Base-by-base conservation (phyloP, 2,329 filamentous ascomycete species). In the Ceratocystis colombiana region DNA sequence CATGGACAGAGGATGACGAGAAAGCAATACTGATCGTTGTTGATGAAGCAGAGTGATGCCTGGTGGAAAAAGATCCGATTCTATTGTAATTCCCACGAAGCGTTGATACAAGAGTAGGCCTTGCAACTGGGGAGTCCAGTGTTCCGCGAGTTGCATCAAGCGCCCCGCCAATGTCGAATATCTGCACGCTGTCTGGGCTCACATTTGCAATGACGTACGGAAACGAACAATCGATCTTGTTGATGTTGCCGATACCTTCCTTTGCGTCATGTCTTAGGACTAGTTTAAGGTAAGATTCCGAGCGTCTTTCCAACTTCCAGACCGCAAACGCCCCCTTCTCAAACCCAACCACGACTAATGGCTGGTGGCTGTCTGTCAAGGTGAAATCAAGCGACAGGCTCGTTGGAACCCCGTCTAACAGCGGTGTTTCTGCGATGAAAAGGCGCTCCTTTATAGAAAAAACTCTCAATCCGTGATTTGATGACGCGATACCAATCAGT, bases 11-110 rank as follows among this genome's bases (percentile, higher is more conserved):
- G 17, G 88, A 86, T 70, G 95, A 85, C 0, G 89, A 89, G 73
- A 96, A 96, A 0, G 90, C 92, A 68, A 96, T 88, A 0, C 89
- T 91, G 1, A 90, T 88, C n/a, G 90, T 82, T 20, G 90, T 83
- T 10, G 82, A 83, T 2, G 78, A 77, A 0, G 82, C 73, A 15
- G 84, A 84, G 30, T 80, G 53, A 7, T 59, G 53, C 33, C 53
- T 12, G 2, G 30, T 37, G 12, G 28, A 37, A 59, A 59, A 25
- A 6, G 53, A 30, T 12, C 53, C 33, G 12, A 30, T 17, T 33
- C 7, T 17, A 30, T 33, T 59, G 53, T 33, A 59, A 33, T 37
- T 25, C 22, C 53, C 53, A 10, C 33, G 12, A 7, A 59, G 28
- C 2, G 25, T 59, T 33, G 53, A 59, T 30, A 59, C 33, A 30